Conservation (phyloP, 768 basidiomycete genomes). For the Collybiopsis confluens region DNA sequence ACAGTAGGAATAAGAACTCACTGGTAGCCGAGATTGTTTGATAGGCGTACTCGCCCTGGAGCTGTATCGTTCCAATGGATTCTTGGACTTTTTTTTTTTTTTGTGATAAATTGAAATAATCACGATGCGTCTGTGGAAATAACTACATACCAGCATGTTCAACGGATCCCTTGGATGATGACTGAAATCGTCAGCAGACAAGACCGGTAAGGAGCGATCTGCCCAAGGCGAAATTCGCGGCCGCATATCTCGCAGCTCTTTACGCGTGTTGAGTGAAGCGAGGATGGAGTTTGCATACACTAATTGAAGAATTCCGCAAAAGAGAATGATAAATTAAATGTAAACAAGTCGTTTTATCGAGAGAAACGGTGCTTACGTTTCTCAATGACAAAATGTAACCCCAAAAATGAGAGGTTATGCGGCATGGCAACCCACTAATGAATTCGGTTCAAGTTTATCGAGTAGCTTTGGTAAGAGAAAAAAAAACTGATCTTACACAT, state of each 20-base stretch:
- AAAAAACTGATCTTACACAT: constrained; percentile 27
- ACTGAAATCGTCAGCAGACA: constrained; percentile 3
- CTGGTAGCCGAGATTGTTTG: neutral
- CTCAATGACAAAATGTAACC: constrained; percentile 43
- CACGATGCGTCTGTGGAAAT: neutral
- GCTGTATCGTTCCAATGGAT: neutral
- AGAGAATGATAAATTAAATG: neutral
- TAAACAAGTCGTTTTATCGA: neutral
- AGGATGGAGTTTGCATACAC: constrained; percentile 35
- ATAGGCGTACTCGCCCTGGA: neutral
- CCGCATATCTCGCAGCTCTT: constrained; percentile 17
- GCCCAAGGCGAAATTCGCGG: constrained; percentile 7
- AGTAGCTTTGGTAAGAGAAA: neutral
- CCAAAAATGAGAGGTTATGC: constrained; percentile 37
- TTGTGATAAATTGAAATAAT: neutral
- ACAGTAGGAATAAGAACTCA: neutral
- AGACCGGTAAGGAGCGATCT: constrained; percentile 1
- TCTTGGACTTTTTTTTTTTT: neutral
- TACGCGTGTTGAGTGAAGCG: constrained; percentile 27
- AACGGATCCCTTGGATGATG: neutral
- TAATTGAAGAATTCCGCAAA: constrained; percentile 5
- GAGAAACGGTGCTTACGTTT: constrained; percentile 30
- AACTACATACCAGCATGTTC: neutral
- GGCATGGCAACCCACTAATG: constrained; percentile 40
- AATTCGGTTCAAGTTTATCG: neutral